phyloP scores from a whole-genome alignment of 2,329 filamentous ascomycete species.

The Tolypocladium endophyticum region DNA sequence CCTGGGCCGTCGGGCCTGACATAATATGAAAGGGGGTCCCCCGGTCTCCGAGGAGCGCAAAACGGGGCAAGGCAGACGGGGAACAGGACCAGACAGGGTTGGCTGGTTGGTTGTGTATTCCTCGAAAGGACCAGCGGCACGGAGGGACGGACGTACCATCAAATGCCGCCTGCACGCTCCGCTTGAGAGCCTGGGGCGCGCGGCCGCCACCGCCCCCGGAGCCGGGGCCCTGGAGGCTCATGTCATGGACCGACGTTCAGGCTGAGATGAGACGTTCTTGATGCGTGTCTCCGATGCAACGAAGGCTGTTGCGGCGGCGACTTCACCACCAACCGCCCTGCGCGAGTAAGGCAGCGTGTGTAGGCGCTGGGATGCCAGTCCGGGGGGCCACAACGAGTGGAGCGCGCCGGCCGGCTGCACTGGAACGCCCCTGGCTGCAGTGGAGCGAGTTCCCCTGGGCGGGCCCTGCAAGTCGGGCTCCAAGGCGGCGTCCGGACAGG shows the following conservation, averaged over 20 bases:
- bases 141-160: conserved; percentile 35
- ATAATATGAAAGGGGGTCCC: neutral
- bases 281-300: too few species aligned
- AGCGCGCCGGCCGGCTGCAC: neutral
- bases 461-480: neutral
- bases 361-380: neutral
- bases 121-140: too few species aligned
- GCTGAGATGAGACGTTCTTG: neutral
- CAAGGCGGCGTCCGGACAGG: too few species aligned
- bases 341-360: too few species aligned
- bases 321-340: too few species aligned
- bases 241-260: conserved; percentile 30
- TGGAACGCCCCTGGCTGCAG: neutral
- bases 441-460: neutral
- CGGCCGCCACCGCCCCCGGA: conserved; percentile 32
- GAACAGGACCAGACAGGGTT: neutral
- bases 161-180: conserved; percentile 50
- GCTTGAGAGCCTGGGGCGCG: conserved; percentile 36
- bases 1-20: conserved; percentile 1
- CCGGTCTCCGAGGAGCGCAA: neutral
- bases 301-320: too few species aligned
- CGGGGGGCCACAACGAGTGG: neutral
- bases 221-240: conserved; percentile 42
- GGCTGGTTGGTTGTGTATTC: neutral
- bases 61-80: neutral